A percentile compares a stretch with the other conserved stretches of the same genome.
Conservation (phyloP, 83 land plant species). For the Picea mariana region DNA sequence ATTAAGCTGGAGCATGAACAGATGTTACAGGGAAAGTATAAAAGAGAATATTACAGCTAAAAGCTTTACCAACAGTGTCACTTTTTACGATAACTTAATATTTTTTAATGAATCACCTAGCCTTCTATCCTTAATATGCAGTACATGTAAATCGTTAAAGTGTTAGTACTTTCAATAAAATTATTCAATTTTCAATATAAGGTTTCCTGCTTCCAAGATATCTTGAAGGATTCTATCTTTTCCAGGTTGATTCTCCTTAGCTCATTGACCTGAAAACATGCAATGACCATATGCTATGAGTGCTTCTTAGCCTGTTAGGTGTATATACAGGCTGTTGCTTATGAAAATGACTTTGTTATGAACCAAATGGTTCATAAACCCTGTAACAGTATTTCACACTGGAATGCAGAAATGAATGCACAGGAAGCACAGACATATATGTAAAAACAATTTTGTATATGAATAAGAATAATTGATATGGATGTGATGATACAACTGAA, state of each 20-base stretch:
- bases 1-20: background rate
- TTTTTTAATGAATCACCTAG: background rate
- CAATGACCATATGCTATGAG: background rate
- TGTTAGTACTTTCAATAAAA: background rate
- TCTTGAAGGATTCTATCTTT: background rate
- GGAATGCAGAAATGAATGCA: no score
- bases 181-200: background rate
- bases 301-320: background rate
- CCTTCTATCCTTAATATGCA: background rate
- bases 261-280: background rate
- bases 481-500: no score
- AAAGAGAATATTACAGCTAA: background rate
- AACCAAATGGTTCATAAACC: no score
- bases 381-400: no score
- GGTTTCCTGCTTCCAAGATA: background rate
- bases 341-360: background rate
- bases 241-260: background rate
- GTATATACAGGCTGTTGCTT: background rate
- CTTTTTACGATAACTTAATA: background rate
- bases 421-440: no score
- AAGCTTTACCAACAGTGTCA: background rate
- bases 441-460: no score
- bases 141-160: background rate
- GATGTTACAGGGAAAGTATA: background rate
- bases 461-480: no score